Conservation (phyloP, 2,329 filamentous ascomycete genomes). For the Drechslera avenae region DNA sequence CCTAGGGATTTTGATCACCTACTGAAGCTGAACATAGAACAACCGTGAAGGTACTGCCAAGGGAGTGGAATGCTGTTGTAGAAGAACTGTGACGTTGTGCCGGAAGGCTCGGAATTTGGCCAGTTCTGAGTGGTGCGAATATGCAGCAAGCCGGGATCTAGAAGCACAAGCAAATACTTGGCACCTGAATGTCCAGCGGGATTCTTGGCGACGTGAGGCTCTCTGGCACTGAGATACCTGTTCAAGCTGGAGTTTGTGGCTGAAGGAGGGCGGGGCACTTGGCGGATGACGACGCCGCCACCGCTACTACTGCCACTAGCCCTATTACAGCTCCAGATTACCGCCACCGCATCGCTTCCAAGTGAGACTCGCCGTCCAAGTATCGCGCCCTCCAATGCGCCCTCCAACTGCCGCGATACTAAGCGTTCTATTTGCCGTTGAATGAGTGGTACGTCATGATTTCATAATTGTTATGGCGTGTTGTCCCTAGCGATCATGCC, state of each 20-base stretch:
- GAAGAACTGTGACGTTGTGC: constrained; percentile 23
- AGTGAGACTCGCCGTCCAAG: too few species aligned
- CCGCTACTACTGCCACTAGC: too few species aligned
- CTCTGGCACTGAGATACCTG: neutral
- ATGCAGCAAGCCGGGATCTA: constrained; percentile 11
- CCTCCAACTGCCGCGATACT: too few species aligned
- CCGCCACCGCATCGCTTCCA: too few species aligned
- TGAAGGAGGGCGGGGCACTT: constrained; percentile 21
- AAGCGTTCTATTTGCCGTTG: too few species aligned
- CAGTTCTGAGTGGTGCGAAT: constrained; percentile 1
- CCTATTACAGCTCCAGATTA: too few species aligned
- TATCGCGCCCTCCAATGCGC: too few species aligned
- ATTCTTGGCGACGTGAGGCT: constrained; percentile 8
- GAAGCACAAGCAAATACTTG: constrained; percentile 11
- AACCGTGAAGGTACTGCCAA: constrained; percentile 13
- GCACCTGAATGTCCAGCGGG: constrained; percentile 15
- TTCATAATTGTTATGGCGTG: too few species aligned
- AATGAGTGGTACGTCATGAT: too few species aligned
- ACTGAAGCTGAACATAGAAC: constrained; percentile 16
- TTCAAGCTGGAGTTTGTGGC: constrained; percentile 5
- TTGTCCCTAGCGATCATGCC: too few species aligned
- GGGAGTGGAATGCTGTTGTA: constrained; percentile 7
- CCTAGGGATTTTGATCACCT: constrained; percentile 10
- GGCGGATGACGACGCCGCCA: constrained; percentile 3
- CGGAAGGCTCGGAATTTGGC: neutral